Evolutionary conservation across 371 early-diverging fungal genomes (phyloP), one percentile per base, ranked within the genome.

Genomic region (Lichtheimia hyalospora): DNA sequence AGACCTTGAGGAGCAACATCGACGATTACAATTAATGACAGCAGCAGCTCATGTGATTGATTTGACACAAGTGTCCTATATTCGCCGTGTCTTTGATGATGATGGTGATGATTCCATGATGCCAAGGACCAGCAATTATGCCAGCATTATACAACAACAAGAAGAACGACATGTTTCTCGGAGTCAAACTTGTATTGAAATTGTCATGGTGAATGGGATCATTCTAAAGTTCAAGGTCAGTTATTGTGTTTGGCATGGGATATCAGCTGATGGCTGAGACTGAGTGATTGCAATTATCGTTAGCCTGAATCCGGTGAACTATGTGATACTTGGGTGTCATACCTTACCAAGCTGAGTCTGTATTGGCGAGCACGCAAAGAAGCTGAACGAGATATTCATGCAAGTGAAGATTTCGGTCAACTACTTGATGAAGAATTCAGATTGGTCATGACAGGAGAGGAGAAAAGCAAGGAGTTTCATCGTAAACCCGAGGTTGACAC

Each of bases 321-420:
- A 0, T 79, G 79, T 21, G 74, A 78, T 55, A 60, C 75, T 23
- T 87, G 87, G 87, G 69, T 84, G 3, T 68, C 71, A 3, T 73
- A 74, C 28, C 54, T 87, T 20, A 54, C 73, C 4, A 69, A 73
- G 14, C 56, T 87, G 2, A 62, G 75, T 1, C 59, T 74, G 0
- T 87, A 87, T 44, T 85, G 83, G 82, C 73, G 73, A 40, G 77
- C 79, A 28, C 68, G 75, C 12, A 68, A 72, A 43, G 78, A 77
- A 56, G 73, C 74, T 4, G 81, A 79, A 42, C 59, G 73, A 28
- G 70, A 71, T 44, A 70, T 63, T 0, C 81, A 77, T 54, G 68
- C 58, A 42, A 57, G 27, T 39, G 64, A 57, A 60, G 66, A 60
- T 15, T 71, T 49, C 24, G 10, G 27, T 0, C 39, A 62, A 24